These are phyloP conservation scores for Saccharomycopsis vini DNA, from an alignment of 805 yeast genomes.

Conservation along the genomic window DNA sequence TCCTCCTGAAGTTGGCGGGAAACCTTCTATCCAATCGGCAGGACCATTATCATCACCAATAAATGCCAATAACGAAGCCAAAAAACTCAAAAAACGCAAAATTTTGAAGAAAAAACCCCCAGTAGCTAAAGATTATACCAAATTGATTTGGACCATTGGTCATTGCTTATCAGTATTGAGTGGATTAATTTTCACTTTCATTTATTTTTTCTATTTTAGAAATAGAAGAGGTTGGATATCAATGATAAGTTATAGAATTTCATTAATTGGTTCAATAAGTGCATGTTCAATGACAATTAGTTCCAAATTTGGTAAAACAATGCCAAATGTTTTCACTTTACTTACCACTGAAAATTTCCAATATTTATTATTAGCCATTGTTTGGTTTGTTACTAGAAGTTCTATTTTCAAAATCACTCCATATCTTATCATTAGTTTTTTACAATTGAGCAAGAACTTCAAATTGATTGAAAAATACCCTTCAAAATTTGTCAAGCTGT, in stretches of 20 bases:
- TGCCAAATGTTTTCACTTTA: constrained; percentile 56
- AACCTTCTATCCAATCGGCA: too few relatives aligned
- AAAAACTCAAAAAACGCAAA: constrained; percentile 7
- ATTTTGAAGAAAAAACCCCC: constrained; percentile 29
- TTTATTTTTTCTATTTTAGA: constrained; percentile 25
- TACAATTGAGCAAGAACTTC: constrained; percentile 42
- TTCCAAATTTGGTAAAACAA: constrained; percentile 50
- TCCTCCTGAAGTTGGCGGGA: too few relatives aligned
- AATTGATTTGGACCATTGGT: constrained; percentile 48
- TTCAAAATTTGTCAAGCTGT: constrained; percentile 28
- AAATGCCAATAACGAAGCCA: too few relatives aligned
- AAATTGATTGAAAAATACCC: constrained; percentile 31
- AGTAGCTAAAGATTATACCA: constrained; percentile 33
- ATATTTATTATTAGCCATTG: constrained; percentile 41
- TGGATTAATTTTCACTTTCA: constrained; percentile 31
- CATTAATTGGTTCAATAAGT: constrained; percentile 46
- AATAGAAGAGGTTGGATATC: constrained; percentile 34
- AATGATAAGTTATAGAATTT: constrained; percentile 42
- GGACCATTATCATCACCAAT: too few relatives aligned
- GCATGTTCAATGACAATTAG: constrained; percentile 46
- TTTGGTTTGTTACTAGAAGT: constrained; percentile 58
- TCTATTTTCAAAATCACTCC: constrained; percentile 62
- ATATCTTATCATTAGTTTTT: constrained; percentile 42
- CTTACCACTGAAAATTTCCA: constrained; percentile 74
- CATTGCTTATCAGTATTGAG: constrained; percentile 38